Conservation (phyloP, 2,329 filamentous ascomycete species). For the Sclerotinia nivalis region DNA sequence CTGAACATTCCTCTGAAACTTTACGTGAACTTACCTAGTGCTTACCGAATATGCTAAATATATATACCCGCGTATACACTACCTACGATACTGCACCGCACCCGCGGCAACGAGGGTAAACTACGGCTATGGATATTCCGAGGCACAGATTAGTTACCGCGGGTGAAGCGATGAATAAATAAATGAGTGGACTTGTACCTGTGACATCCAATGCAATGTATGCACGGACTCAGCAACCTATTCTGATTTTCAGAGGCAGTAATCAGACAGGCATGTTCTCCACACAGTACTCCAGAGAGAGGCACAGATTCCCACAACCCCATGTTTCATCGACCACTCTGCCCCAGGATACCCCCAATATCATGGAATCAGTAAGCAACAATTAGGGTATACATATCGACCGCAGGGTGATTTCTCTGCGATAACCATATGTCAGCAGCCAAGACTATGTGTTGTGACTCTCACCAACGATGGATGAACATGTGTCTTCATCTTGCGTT, state of each 20-base stretch:
- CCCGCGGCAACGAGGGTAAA: neutral
- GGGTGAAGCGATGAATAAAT: neutral
- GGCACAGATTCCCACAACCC: neutral
- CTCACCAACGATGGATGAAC: neutral
- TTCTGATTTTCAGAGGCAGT: neutral
- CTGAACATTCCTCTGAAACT: neutral
- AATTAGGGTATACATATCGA: too few relatives aligned
- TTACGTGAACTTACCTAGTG: neutral
- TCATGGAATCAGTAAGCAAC: too few relatives aligned
- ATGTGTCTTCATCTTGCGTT: neutral
- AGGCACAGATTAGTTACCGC: neutral
- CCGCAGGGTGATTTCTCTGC: too few relatives aligned
- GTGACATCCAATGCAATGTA: neutral
- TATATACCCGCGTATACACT: neutral
- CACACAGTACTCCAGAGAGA: neutral
- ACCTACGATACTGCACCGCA: neutral
- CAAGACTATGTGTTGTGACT: neutral
- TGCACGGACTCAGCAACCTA: neutral
- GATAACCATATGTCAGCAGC: neutral
- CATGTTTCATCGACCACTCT: neutral
- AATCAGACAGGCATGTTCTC: slow-evolving; percentile 1
- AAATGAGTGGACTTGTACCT: neutral
- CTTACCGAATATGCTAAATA: neutral
- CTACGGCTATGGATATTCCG: too few relatives aligned
- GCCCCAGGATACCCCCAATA: neutral